Evolutionary conservation across 768 basidiomycete genomes (phyloP).

Genomic region (Lyophyllum shimeji): DNA sequence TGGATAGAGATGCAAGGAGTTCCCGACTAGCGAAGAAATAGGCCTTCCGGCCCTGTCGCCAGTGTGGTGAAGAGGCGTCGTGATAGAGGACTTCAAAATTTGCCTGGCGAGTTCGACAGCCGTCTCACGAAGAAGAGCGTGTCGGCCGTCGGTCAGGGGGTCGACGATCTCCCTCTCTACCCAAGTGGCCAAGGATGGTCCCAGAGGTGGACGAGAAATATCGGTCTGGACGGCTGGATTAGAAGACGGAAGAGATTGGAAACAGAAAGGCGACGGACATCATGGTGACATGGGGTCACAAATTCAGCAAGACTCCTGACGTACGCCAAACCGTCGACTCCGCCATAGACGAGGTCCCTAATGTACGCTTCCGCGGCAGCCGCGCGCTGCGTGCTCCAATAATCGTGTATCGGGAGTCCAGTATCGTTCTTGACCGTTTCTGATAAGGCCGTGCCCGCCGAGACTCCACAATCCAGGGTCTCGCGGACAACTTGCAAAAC

Average conservation of each 20-base stretch:
- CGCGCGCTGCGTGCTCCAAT: constrained; percentile 51
- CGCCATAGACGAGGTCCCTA: constrained; percentile 76
- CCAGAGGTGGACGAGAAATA: constrained; percentile 23
- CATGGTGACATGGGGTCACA: constrained; percentile 30
- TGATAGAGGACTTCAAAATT: constrained; percentile 5
- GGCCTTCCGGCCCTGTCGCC: background rate
- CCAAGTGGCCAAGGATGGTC: constrained; percentile 41
- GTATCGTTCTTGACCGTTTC: constrained; percentile 4
- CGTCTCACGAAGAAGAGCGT: constrained; percentile 42
- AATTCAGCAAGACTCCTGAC: constrained; percentile 78
- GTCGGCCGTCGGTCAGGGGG: constrained; percentile 46
- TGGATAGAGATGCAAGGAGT: constrained; percentile 44
- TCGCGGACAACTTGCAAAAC: constrained; percentile 34
- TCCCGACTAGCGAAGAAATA: constrained; percentile 34
- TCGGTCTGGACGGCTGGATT: background rate
- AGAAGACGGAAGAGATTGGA: background rate
- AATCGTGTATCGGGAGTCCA: constrained; percentile 25
- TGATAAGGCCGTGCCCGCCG: constrained; percentile 12
- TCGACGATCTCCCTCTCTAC: constrained; percentile 44
- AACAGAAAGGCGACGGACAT: constrained; percentile 19
- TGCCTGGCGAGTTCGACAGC: constrained; percentile 28
- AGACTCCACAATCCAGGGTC: constrained; percentile 34
- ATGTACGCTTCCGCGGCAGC: constrained; percentile 65
- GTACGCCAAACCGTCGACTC: constrained; percentile 75
- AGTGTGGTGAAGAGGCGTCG: constrained; percentile 2